phyloP scores from a whole-genome alignment of 1,139 yeast species.

The Geotrichum phurueaensis region DNA sequence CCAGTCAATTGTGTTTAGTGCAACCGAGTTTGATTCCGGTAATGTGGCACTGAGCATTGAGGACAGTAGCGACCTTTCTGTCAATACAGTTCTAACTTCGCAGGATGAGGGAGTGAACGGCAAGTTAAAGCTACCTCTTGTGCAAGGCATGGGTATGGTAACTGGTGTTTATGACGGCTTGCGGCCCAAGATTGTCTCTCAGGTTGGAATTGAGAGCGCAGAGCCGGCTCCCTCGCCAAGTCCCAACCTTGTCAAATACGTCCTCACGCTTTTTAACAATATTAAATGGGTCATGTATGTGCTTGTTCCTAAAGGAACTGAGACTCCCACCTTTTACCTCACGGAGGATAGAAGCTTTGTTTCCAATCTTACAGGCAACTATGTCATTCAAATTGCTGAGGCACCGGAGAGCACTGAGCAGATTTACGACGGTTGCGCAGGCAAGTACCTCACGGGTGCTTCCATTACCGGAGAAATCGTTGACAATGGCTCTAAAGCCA shows the following conservation, averaged over 20 bases:
- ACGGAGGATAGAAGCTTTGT: slow-evolving; percentile 50
- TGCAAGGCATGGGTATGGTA: slow-evolving; percentile 72
- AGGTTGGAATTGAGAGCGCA: slow-evolving; percentile 40
- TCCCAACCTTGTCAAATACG: slow-evolving; percentile 37
- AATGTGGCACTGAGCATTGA: slow-evolving; percentile 26
- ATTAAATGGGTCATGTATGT: slow-evolving; percentile 57
- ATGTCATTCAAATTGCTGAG: slow-evolving; percentile 41
- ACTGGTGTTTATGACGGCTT: slow-evolving; percentile 63
- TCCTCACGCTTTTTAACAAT: slow-evolving; percentile 40
- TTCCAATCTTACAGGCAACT: slow-evolving; percentile 30
- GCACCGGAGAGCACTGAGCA: slow-evolving; percentile 41
- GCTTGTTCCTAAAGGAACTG: slow-evolving; percentile 40
- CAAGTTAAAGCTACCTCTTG: slow-evolving; percentile 44
- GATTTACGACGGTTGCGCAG: slow-evolving; percentile 54
- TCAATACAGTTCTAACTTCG: slow-evolving; percentile 52
- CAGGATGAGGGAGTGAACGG: slow-evolving; percentile 42
- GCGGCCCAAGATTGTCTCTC: slow-evolving; percentile 49
- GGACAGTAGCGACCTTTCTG: slow-evolving; percentile 41
- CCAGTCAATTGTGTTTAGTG: slow-evolving; percentile 34
- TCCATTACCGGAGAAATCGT: slow-evolving; percentile 38
- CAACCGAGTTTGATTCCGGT: slow-evolving; percentile 28
- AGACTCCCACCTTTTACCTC: slow-evolving; percentile 39
- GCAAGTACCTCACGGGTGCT: slow-evolving; percentile 47
- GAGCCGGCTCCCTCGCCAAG: not conserved
- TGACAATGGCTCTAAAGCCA: slow-evolving; percentile 38